A percentile compares a stretch with the other conserved stretches of the same genome.
These are phyloP conservation scores for Trifolium repens DNA, from an alignment of 306 rosid genomes.

Conservation along the genomic window DNA sequence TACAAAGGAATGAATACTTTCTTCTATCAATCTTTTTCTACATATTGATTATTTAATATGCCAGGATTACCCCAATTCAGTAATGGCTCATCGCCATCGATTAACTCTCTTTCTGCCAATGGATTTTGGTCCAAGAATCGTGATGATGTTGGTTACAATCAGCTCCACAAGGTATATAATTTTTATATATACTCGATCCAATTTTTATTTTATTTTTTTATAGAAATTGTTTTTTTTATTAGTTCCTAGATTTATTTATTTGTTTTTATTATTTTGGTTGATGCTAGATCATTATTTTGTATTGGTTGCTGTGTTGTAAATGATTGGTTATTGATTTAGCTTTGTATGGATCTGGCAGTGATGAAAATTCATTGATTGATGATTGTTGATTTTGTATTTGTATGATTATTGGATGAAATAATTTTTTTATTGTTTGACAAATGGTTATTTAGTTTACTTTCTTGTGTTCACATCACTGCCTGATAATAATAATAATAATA, in stretches of 20 bases:
- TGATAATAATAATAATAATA: neutral
- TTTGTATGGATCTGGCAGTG: constrained; percentile 54
- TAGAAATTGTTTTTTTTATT: neutral
- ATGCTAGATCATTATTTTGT: constrained; percentile 43
- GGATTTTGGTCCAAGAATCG: constrained; percentile 84
- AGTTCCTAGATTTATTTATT: constrained; percentile 28
- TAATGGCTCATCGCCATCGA: constrained; percentile 55
- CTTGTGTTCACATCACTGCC: constrained; percentile 1
- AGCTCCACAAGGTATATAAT: constrained; percentile 70
- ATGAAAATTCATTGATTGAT: constrained; percentile 15
- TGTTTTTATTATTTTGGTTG: constrained; percentile 24
- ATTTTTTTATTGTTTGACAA: constrained; percentile 16
- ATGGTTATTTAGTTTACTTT: constrained; percentile 33
- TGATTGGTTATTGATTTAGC: constrained; percentile 31
- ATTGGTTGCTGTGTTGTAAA: constrained; percentile 8
- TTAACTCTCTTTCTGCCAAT: constrained; percentile 16
- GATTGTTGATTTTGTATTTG: constrained; percentile 21
- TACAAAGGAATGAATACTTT: constrained; percentile 48
- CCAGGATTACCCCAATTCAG: constrained; percentile 78
- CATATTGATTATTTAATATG: constrained; percentile 55
- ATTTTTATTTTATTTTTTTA: neutral
- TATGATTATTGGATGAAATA: constrained; percentile 28
- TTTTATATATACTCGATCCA: constrained; percentile 24
- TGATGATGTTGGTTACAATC: constrained; percentile 67
- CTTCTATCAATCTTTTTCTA: constrained; percentile 25